Conservation (phyloP, 2,329 filamentous ascomycete genomes). For the Xylariaceae sp. region DNA sequence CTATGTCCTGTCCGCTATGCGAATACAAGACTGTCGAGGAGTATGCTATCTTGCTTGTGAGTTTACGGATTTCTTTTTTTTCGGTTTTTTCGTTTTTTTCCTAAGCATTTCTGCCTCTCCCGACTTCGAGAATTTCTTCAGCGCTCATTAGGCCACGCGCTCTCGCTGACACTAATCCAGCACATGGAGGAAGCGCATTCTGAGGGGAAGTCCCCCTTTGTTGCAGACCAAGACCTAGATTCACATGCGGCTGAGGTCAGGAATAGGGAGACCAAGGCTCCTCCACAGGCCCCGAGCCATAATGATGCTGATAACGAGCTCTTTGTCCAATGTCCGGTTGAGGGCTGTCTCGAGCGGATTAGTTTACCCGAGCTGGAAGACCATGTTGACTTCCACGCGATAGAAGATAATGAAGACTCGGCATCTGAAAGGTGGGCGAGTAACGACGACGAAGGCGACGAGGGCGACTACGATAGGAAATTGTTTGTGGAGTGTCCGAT, state of each 20-base stretch:
- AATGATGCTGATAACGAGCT: conserved; percentile 22
- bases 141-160: not conserved
- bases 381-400: conserved; percentile 55
- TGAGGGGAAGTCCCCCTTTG: conserved; percentile 26
- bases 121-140: not conserved
- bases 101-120: not conserved
- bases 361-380: conserved; percentile 46
- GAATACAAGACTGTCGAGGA: conserved; percentile 31
- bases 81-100: not conserved
- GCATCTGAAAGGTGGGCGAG: not conserved
- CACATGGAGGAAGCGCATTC: conserved; percentile 31
- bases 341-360: conserved; percentile 57
- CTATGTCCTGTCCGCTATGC: conserved; percentile 37
- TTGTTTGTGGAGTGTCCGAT: conserved; percentile 49
- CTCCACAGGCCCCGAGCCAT: not conserved
- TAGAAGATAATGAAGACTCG: conserved; percentile 42
- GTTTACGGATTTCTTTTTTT: conserved; percentile 4
- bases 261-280: not conserved
- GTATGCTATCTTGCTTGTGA: conserved; percentile 36
- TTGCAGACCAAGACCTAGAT: conserved; percentile 12
- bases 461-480: conserved; percentile 29
- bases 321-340: conserved; percentile 50
- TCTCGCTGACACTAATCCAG: conserved; percentile 19
- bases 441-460: conserved; percentile 25
- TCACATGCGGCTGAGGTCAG: not conserved